A percentile compares a stretch with the other conserved stretches of the same genome.
phyloP scores from a whole-genome alignment of 2,329 filamentous ascomycete species.

The Corinectria fuckeliana region DNA sequence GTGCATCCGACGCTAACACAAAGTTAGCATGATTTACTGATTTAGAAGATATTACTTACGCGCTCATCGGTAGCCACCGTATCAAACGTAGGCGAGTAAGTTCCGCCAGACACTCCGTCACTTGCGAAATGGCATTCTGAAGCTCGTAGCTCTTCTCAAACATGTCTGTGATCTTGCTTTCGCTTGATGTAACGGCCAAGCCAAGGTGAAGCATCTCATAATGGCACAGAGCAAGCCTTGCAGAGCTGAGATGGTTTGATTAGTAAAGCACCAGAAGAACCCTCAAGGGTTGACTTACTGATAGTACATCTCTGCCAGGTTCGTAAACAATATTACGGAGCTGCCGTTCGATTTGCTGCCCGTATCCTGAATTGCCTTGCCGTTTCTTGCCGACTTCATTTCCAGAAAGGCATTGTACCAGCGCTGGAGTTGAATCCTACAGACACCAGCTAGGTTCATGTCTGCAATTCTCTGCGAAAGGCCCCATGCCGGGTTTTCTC shows the following conservation, averaged over 20 bases:
- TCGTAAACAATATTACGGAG: constrained; percentile 31
- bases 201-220: constrained; percentile 32
- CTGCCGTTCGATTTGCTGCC: background rate
- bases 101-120: constrained; percentile 31
- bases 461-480: constrained; percentile 24
- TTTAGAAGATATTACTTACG: constrained; percentile 7
- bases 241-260: constrained; percentile 17
- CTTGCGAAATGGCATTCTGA: constrained; percentile 27
- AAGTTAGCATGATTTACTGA: background rate
- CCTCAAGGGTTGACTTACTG: constrained; percentile 16
- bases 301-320: constrained; percentile 38
- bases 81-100: constrained; percentile 26
- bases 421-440: constrained; percentile 26
- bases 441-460: constrained; percentile 28
- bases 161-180: constrained; percentile 4
- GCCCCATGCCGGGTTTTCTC: constrained; percentile 33
- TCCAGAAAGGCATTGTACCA: constrained; percentile 33
- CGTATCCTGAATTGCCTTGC: constrained; percentile 9
- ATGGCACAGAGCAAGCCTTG: constrained; percentile 28
- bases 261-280: background rate
- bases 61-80: constrained; percentile 35
- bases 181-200: constrained; percentile 20
- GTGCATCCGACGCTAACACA: constrained; percentile 30
- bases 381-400: constrained; percentile 23
- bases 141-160: constrained; percentile 33